These are phyloP conservation scores for Harringtonia aguacate DNA, from an alignment of 2,329 filamentous ascomycete genomes.

Conservation along the genomic window DNA sequence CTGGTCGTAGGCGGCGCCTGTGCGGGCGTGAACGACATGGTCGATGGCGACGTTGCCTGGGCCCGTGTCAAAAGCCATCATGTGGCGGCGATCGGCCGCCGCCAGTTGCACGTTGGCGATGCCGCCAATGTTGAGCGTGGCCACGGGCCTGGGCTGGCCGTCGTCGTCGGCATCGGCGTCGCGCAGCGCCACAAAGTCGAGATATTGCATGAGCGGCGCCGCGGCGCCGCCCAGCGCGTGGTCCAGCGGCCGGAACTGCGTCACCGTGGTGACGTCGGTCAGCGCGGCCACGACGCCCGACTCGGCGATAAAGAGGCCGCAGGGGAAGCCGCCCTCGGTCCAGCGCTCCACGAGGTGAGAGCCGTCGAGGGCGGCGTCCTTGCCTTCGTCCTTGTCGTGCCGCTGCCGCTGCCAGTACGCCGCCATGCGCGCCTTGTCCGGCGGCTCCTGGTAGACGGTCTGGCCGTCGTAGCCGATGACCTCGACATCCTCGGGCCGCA, in stretches of 20 bases:
- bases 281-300: slow-evolving; percentile 19
- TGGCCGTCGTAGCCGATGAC: slow-evolving; percentile 20
- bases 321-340: slow-evolving; percentile 17
- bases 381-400: no score
- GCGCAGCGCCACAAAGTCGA: slow-evolving; percentile 20
- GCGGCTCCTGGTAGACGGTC: slow-evolving; percentile 20
- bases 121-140: slow-evolving; percentile 20
- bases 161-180: slow-evolving; percentile 7
- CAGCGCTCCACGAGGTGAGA: slow-evolving; percentile 17
- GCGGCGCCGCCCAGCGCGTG: slow-evolving; percentile 19
- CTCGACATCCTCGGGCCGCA: slow-evolving; percentile 16
- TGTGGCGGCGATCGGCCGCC: slow-evolving; percentile 16
- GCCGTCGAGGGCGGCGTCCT: no score
- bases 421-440: slow-evolving; percentile 13
- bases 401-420: slow-evolving; percentile 13
- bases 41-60: slow-evolving; percentile 20
- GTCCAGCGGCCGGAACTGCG: slow-evolving; percentile 19
- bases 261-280: slow-evolving; percentile 18
- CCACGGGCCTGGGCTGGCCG: no score
- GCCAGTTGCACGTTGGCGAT: slow-evolving; percentile 21
- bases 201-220: slow-evolving; percentile 20
- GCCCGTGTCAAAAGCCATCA: slow-evolving; percentile 22
- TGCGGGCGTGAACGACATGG: slow-evolving; percentile 17
- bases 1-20: slow-evolving; percentile 15
- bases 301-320: slow-evolving; percentile 19